Evolutionary conservation across 306 rosid species (phyloP).

Genomic region (Benincasa hispida): DNA sequence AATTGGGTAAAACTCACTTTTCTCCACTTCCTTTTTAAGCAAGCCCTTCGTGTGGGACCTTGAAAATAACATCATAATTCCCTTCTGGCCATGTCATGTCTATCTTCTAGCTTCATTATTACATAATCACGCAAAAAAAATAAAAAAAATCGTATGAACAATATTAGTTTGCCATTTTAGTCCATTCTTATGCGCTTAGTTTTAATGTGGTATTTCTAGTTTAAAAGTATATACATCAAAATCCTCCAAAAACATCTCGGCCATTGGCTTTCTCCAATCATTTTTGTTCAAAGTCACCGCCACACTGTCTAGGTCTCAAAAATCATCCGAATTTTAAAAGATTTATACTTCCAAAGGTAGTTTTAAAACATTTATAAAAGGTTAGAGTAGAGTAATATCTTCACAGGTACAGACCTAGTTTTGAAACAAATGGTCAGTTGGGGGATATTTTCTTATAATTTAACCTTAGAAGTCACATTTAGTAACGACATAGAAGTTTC

Average conservation of each 20-base stretch:
- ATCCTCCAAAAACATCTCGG: background rate
- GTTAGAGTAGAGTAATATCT: too few relatives aligned
- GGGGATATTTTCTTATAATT: too few relatives aligned
- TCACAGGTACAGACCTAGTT: background rate
- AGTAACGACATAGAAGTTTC: background rate
- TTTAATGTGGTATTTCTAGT: background rate
- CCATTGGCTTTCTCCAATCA: background rate
- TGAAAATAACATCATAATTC: background rate
- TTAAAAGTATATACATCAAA: background rate
- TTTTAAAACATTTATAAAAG: too few relatives aligned
- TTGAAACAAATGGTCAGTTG: too few relatives aligned
- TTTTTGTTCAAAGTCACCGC: too few relatives aligned
- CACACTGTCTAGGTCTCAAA: too few relatives aligned
- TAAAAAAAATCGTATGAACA: background rate
- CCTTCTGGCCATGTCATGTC: background rate
- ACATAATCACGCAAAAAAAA: background rate
- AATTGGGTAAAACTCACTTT: conserved; percentile 40
- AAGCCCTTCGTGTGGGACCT: background rate
- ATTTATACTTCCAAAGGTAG: background rate
- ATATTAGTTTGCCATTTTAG: background rate
- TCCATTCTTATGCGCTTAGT: background rate
- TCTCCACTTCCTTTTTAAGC: background rate
- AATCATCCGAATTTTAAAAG: background rate
- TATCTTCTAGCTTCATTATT: background rate
- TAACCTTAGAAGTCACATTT: background rate